Evolutionary conservation across 192 early-diverging fungal genomes (phyloP), one percentile per base, ranked within the genome.

Genomic region (Coemansia sp.): DNA sequence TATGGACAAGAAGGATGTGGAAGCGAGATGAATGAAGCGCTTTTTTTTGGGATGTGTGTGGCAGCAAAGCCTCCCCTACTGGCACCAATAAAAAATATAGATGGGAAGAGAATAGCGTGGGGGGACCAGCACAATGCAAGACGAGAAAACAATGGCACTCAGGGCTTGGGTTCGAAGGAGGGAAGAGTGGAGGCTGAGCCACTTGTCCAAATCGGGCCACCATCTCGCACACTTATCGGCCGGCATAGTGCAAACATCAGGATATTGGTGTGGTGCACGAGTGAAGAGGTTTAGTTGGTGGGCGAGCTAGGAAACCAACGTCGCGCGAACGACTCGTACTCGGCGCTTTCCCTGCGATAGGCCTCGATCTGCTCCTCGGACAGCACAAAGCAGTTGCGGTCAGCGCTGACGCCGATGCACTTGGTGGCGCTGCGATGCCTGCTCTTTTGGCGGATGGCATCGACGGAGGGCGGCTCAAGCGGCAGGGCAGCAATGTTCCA

Each of bases 401-500:
- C 61, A 37, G 59, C 46, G 14, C 65, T 62, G n/a, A 48, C 39
- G 36, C 70, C 75, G 61, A 77, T 62, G 13, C 70, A 66, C 39
- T 78, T 70, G 1, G 76, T 69, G 9, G 70, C 51, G 60, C 76
- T 78, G 23, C 76, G 62, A 37, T 59, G 39, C 13, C 76, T 59
- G 5, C 59, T 60, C 51, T 26, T 48, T 37, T 59, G 65, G 37
- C 65, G 66, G 18, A 72, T 50, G 18, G 70, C 60, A 18, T 73
- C 66, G 31, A 62, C 57, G 24, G 58, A 36, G 45, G 63, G 39
- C 13, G 71, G 77, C 65, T 79, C 77, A 8, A 73, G 64, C 9
- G 77, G 77, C 43, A 79, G 61, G 24, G 73, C 77, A 16, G 70
- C 63, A 42, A 79, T 79, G 71, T 79, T 70, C 77, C 77, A 70